These are phyloP conservation scores for Populus pruinosa DNA, from an alignment of 345 rosid species.

Conservation along the genomic window DNA sequence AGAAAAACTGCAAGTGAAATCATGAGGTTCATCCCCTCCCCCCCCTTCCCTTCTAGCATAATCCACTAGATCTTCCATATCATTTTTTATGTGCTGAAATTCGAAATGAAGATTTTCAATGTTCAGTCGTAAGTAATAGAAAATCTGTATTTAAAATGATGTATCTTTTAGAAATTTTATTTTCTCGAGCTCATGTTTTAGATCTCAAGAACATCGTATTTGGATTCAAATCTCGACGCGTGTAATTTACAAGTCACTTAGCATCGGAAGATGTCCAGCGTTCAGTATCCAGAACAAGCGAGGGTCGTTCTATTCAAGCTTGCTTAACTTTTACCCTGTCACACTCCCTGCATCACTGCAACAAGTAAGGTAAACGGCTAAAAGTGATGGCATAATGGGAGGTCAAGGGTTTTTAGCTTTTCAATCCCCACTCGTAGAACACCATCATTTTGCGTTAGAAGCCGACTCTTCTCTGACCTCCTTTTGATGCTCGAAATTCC, in stretches of 20 bases:
- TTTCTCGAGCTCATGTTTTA: not conserved
- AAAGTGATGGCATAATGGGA: not conserved
- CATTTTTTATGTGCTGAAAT: too few relatives aligned
- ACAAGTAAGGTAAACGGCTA: not conserved
- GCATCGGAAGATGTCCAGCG: too few relatives aligned
- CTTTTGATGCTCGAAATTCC: slow-evolving; percentile 19
- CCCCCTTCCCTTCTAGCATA: too few relatives aligned
- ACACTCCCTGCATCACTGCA: slow-evolving; percentile 13
- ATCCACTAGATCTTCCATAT: too few relatives aligned
- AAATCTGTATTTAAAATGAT: too few relatives aligned
- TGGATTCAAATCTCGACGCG: too few relatives aligned
- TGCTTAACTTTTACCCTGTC: not conserved
- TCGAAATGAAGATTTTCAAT: too few relatives aligned
- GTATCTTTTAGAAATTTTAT: too few relatives aligned
- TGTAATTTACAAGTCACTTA: too few relatives aligned
- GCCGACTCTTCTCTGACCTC: slow-evolving; percentile 18
- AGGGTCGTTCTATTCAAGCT: not conserved
- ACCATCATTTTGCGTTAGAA: slow-evolving; percentile 66
- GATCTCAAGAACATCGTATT: too few relatives aligned
- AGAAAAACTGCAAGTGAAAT: not conserved
- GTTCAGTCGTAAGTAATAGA: too few relatives aligned
- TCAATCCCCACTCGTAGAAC: slow-evolving; percentile 56
- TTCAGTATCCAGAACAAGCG: too few relatives aligned
- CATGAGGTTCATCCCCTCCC: not conserved
- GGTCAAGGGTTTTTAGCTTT: slow-evolving; percentile 32